phyloP scores from a whole-genome alignment of 2,329 filamentous ascomycete genomes.

The Didymella segeticola region DNA sequence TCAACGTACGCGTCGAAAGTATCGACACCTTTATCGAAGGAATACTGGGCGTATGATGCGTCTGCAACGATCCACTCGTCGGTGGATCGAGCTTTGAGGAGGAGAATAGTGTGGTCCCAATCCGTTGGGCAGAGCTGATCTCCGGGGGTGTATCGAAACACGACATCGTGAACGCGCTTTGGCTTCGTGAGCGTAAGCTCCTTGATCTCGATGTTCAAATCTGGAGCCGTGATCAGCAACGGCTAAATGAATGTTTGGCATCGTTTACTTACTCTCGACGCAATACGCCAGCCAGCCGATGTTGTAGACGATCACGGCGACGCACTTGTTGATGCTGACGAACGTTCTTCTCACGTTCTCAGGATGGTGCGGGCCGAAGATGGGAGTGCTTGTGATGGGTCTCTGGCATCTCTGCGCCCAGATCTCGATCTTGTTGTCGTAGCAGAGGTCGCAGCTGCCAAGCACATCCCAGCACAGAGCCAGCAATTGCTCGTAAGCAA shows the following conservation, averaged over 20 bases:
- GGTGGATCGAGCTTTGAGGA: background rate
- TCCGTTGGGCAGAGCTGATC: background rate
- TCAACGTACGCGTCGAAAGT: background rate
- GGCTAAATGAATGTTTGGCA: background rate
- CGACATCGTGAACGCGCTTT: background rate
- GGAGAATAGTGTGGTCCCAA: background rate
- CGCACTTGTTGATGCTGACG: constrained; percentile 2
- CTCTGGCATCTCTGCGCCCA: background rate
- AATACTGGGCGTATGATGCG: constrained; percentile 1
- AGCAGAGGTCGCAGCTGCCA: background rate
- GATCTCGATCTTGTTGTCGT: background rate
- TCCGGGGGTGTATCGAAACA: background rate
- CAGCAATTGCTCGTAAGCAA: background rate
- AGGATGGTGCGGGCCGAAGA: background rate
- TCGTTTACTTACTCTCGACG: background rate
- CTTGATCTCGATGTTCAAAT: background rate
- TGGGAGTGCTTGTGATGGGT: background rate
- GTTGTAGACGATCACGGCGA: background rate
- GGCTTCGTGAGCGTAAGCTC: background rate
- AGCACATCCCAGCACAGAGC: background rate
- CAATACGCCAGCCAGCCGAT: background rate
- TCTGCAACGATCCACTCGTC: background rate
- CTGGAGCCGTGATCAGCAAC: background rate
- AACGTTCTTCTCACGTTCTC: background rate
- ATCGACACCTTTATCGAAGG: background rate